Conservation (phyloP, 1,284 basidiomycete genomes). For the Butyriboletus regius region DNA sequence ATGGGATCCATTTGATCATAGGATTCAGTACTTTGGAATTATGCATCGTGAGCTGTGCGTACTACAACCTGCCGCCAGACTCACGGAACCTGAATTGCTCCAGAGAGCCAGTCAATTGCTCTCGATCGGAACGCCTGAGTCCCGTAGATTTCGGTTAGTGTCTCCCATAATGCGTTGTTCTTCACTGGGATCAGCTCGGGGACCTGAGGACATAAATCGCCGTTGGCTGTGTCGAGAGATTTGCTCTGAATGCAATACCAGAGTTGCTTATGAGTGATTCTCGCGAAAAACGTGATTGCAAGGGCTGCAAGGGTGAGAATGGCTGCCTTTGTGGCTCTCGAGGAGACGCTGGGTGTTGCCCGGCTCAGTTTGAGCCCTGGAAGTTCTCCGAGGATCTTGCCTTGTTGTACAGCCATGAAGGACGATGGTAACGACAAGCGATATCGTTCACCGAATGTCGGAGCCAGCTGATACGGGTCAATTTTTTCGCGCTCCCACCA, state of each 20-base stretch:
- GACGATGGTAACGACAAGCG: background rate
- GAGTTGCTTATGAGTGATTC: background rate
- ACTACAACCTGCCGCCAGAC: conserved; percentile 3
- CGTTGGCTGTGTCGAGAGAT: background rate
- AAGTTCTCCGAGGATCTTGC: conserved; percentile 7
- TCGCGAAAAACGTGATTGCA: conserved; percentile 11
- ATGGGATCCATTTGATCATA: conserved; percentile 40
- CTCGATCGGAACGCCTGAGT: conserved; percentile 30
- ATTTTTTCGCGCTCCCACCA: background rate
- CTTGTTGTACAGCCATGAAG: conserved; percentile 8
- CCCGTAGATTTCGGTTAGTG: conserved; percentile 21
- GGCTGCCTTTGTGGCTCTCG: conserved; percentile 4
- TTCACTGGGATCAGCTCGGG: conserved; percentile 24
- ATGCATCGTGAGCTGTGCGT: background rate
- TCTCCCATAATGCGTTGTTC: conserved; percentile 24
- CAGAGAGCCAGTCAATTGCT: conserved; percentile 34
- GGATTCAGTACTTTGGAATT: conserved; percentile 29
- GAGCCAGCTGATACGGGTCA: background rate
- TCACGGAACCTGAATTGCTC: conserved; percentile 34
- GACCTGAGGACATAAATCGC: conserved; percentile 26
- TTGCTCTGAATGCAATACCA: conserved; percentile 3
- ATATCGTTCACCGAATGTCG: background rate
- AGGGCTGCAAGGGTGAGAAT: conserved; percentile 19
- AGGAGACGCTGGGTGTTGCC: conserved; percentile 3
- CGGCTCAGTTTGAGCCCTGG: conserved; percentile 7